Conservation (phyloP, 768 basidiomycete species). For the Mycena leptocephala region DNA sequence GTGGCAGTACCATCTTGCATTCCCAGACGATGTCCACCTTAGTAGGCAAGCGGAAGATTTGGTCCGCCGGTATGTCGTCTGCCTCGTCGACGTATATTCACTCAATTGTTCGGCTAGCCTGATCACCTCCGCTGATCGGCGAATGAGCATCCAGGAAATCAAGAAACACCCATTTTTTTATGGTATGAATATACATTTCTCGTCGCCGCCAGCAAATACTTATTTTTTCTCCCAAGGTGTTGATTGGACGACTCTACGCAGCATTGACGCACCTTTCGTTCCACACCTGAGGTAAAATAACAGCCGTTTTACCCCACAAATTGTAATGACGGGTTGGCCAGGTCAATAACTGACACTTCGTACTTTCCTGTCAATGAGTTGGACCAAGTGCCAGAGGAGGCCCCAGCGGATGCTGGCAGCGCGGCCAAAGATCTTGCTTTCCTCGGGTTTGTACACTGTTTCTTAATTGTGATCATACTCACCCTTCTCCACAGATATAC, state of each 20-base stretch:
- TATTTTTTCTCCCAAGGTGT: conserved; percentile 56
- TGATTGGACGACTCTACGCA: conserved; percentile 90
- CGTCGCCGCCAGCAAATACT: not conserved
- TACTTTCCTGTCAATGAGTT: conserved; percentile 98
- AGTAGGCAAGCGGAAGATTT: conserved; percentile 94
- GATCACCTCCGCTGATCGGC: conserved; percentile 87
- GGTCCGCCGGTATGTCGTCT: conserved; percentile 76
- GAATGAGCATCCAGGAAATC: conserved; percentile 88
- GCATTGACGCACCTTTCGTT: conserved; percentile 96
- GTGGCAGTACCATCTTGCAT: conserved; percentile 89
- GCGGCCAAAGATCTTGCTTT: conserved; percentile 77
- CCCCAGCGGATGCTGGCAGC: conserved; percentile 52
- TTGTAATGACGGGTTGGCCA: not conserved
- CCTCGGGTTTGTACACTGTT: conserved; percentile 64
- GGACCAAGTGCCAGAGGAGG: conserved; percentile 78
- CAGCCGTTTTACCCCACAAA: not conserved
- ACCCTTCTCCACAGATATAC: conserved; percentile 70
- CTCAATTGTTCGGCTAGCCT: conserved; percentile 63
- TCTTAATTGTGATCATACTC: not conserved
- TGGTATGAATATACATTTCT: conserved; percentile 55
- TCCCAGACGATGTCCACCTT: conserved; percentile 96
- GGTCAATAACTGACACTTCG: conserved; percentile 96
- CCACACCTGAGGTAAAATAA: conserved; percentile 74
- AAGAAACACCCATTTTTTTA: conserved; percentile 95
- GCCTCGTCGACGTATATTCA: not conserved